Evolutionary conservation across 2,329 filamentous ascomycete genomes (phyloP), one percentile per base, ranked within the genome.

Genomic region (Fusarium torreyae): DNA sequence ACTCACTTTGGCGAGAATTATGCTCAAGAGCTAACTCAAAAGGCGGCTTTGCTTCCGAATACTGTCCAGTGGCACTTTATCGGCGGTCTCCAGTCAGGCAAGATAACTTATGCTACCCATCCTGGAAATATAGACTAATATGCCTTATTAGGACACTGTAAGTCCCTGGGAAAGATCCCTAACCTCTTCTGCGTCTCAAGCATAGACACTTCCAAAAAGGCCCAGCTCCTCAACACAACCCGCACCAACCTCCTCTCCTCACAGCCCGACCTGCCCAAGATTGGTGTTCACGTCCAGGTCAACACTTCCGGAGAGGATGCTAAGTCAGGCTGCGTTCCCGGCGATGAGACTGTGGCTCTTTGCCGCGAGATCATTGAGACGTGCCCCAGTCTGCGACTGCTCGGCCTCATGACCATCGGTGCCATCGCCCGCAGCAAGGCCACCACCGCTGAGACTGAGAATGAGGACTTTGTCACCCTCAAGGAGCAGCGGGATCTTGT

Each of bases 1-100:
- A 72, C 85, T 18, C 93, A 99, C 81, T 98, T 98, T 79, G 96
- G 96, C 74, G 96, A 99, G 82, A 99, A 99, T 84, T 99, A 99
- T 82, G 87, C 92, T 6, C 92, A 95, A 81, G 96, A 99, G 80
- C 87, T 99, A 55, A 86, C 87, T 62, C 92, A 97, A 78, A 99
- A 99, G 81, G 91, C 94, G 2, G 86, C 87, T 36, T 78, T 97
- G 20, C 87, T 99, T 13, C 95, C 96, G 0, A 82, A 82, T 44
- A 87, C 86, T 34, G 92, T 99, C 70, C 87, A 87, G 74, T 99
- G 96, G 96, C 96, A 99, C 81, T 98, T 98, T 80, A 99, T 98
- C 78, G 96, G 96, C 39, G 94, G 92, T 0, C 82, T 99, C 39
- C 96, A 99, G 81, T 94, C 92, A 15, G 84, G 87, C 88, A 69